phyloP scores from a whole-genome alignment of 495 filamentous ascomycete species.

The Trichodelitschia bisporula region DNA sequence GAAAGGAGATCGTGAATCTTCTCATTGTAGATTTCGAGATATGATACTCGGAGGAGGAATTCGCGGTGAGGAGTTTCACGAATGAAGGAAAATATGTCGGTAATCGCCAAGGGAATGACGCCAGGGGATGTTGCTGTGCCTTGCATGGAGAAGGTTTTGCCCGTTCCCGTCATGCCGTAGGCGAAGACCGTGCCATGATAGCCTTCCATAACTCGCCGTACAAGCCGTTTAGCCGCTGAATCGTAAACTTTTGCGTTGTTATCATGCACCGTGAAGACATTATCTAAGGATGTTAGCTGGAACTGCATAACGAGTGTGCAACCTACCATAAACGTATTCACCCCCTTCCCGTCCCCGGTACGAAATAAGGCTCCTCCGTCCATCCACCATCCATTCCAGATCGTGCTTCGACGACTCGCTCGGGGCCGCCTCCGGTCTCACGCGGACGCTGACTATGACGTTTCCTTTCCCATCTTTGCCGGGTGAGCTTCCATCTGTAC shows the following conservation, averaged over 20 bases:
- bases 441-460: constrained; percentile 84
- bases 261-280: constrained; percentile 80
- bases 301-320: constrained; percentile 1
- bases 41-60: constrained; percentile 89
- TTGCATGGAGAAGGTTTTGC: constrained; percentile 98
- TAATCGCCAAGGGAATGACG: constrained; percentile 91
- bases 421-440: constrained; percentile 52
- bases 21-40: constrained; percentile 97
- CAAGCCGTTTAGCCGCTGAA: constrained; percentile 72
- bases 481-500: not conserved
- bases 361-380: constrained; percentile 52
- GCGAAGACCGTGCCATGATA: constrained; percentile 97
- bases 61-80: constrained; percentile 87
- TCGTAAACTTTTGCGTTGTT: constrained; percentile 91
- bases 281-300: constrained; percentile 39
- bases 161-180: constrained; percentile 97
- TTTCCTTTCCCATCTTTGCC: constrained; percentile 56
- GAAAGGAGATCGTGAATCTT: constrained; percentile 85
- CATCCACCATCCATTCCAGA: constrained; percentile 83
- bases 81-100: constrained; percentile 97
- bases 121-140: constrained; percentile 91
- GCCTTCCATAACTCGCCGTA: constrained; percentile 93
- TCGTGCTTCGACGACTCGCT: constrained; percentile 36
- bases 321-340: constrained; percentile 75
- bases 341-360: constrained; percentile 77